A percentile compares a stretch with the other conserved stretches of the same genome.
Evolutionary conservation across 306 rosid species (phyloP).

Genomic region (Vigna hirtella): DNA sequence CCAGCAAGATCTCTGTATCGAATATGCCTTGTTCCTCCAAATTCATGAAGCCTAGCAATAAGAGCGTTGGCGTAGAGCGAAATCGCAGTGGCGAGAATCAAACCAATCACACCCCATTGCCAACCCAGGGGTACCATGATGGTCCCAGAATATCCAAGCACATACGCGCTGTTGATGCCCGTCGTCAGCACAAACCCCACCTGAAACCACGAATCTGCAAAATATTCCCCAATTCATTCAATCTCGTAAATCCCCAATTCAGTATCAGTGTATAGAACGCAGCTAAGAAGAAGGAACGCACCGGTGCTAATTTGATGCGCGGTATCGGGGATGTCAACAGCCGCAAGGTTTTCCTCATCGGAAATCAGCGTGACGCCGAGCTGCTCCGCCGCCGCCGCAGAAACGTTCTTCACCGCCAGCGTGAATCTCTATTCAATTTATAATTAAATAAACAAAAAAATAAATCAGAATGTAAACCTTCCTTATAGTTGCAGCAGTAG

Average conservation of each 20-base stretch:
- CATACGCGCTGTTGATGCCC: slow-evolving; percentile 90
- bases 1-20: slow-evolving; percentile 98
- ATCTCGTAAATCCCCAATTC: neutral
- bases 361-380: slow-evolving; percentile 19
- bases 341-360: slow-evolving; percentile 37
- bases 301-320: slow-evolving; percentile 93
- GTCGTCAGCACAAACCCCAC: slow-evolving; percentile 89
- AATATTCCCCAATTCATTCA: neutral
- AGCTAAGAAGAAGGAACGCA: neutral
- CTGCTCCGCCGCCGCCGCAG: neutral
- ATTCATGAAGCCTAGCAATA: slow-evolving; percentile 88
- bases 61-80: slow-evolving; percentile 86
- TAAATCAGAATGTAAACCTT: neutral
- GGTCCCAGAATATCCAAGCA: slow-evolving; percentile 88
- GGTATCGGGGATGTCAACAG: slow-evolving; percentile 64
- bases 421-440: slow-evolving; percentile 10
- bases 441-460: neutral
- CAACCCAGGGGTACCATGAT: slow-evolving; percentile 95
- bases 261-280: neutral
- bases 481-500: no score
- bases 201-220: slow-evolving; percentile 88
- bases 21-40: slow-evolving; percentile 91
- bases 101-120: slow-evolving; percentile 73
- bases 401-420: slow-evolving; percentile 45
- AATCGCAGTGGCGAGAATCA: slow-evolving; percentile 70